Conservation (phyloP, 257 asterid genomes). For the Nicotiana sylvestris region DNA sequence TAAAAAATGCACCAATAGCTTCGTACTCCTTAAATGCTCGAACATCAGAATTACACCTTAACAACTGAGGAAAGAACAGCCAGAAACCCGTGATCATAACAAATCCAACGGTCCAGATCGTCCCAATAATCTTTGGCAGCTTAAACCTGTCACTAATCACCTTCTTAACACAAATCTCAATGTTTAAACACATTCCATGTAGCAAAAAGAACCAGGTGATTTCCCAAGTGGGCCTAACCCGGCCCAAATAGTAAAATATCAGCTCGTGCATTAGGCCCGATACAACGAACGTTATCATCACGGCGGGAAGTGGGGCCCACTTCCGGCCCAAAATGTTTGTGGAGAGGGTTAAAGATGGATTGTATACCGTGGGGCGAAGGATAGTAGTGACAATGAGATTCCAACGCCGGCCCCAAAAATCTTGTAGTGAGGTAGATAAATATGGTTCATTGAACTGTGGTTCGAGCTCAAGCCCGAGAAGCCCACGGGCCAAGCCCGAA, state of each 20-base stretch:
- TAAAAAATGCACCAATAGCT: constrained; percentile 43
- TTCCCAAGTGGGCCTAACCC: constrained; percentile 67
- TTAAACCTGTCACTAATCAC: constrained; percentile 29
- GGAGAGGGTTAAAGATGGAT: constrained; percentile 41
- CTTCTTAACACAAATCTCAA: constrained; percentile 49
- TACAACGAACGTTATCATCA: constrained; percentile 39
- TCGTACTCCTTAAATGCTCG: constrained; percentile 55
- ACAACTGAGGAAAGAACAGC: constrained; percentile 63
- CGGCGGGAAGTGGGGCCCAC: constrained; percentile 59
- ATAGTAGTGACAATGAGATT: constrained; percentile 71
- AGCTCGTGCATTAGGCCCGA: constrained; percentile 77
- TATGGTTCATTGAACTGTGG: constrained; percentile 78
- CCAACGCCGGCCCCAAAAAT: constrained; percentile 92
- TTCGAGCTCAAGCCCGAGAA: constrained; percentile 66
- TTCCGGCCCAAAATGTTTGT: constrained; percentile 33
- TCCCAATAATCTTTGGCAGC: constrained; percentile 39
- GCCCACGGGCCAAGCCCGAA: constrained; percentile 45
- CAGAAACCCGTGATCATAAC: constrained; percentile 43
- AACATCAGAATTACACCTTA: constrained; percentile 38
- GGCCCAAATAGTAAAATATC: constrained; percentile 60
- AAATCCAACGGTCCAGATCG: constrained; percentile 40
- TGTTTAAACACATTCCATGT: constrained; percentile 49
- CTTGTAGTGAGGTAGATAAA: constrained; percentile 67
- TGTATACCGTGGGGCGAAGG: constrained; percentile 70
- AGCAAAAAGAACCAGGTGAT: constrained; percentile 49